These are phyloP conservation scores for Prunus persica DNA, from an alignment of 306 rosid species.

Conservation along the genomic window DNA sequence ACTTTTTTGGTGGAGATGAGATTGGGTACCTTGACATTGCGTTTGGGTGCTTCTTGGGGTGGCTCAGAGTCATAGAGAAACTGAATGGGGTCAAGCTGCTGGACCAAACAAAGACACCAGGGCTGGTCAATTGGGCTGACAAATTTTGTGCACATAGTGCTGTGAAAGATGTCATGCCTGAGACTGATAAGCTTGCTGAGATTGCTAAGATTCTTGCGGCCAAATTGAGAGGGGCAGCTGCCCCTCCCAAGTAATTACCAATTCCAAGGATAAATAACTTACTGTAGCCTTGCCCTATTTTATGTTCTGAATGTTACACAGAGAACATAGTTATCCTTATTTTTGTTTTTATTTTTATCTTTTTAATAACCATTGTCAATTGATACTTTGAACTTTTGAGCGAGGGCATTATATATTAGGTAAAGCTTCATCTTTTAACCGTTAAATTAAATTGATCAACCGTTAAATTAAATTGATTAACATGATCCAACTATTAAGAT, in stretches of 20 bases:
- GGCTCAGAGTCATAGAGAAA: constrained; percentile 42
- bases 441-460: rapidly evolving
- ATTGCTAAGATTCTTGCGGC: constrained; percentile 26
- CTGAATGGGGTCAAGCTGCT: constrained; percentile 34
- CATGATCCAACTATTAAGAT: rapidly evolving
- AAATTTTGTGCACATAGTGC: constrained; percentile 31
- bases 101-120: constrained; percentile 35
- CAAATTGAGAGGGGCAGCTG: constrained; percentile 14
- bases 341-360: no score
- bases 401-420: no score
- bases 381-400: no score
- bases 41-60: constrained; percentile 49
- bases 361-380: no score
- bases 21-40: constrained; percentile 59
- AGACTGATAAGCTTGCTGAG: constrained; percentile 49
- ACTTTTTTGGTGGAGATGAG: constrained; percentile 48
- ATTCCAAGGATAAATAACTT: no score
- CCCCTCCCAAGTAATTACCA: neutral
- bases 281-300: no score
- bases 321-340: no score
- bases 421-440: no score
- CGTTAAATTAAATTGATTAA: no score
- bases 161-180: constrained; percentile 46
- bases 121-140: constrained; percentile 42
- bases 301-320: no score